Evolutionary conservation across 2,329 filamentous ascomycete genomes (phyloP), one percentile per base, ranked within the genome.

Genomic region (Ciborinia camelliae): DNA sequence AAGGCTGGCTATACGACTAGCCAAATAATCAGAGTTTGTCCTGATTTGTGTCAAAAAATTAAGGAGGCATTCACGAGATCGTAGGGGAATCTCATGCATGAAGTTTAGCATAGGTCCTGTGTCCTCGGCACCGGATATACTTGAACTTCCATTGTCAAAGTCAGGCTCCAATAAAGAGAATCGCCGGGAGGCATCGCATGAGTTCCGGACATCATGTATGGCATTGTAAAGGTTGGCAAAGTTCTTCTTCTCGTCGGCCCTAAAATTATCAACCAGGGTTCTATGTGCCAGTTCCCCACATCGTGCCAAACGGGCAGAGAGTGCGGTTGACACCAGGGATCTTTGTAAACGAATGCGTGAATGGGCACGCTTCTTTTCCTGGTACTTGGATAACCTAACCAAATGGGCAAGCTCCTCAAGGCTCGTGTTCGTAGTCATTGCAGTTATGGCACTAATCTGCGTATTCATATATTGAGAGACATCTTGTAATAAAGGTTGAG

Each of bases 1-100:
- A 70, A 99, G 81, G 72, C 85, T 87, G 75, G 87, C 87, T 69
- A 99, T 84, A 69, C 93, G 86, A 68, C 90, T 87, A 73, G 94
- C 91, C 76, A 99, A 77, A 77, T 96, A 98, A 73, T 93, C 88
- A 45, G 92, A 88, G 75, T 97, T 93, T 68, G 90, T 92, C 71
- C 94, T 87, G 68, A 97, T 84, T 76, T 91, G 86, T 57, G 86
- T 88, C 71, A 98, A 79, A 73, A 98, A 94, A 68, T 87, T 85
- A 65, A 97, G 76, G 66, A 97, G 86, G 51, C 88, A 86, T 67
- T 91, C 86, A 74, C 91, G 83, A 64, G 91, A 87, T 68, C 89
- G 87, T 64, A 86, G 81, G 60, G 92, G 90, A 58, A 98, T 84
- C 73, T 92, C 87, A 75, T 90, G 85, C 62, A 90, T 78, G 70